Evolutionary conservation across 495 filamentous ascomycete genomes (phyloP).

Genomic region (Penicillium cosmopolitanum): DNA sequence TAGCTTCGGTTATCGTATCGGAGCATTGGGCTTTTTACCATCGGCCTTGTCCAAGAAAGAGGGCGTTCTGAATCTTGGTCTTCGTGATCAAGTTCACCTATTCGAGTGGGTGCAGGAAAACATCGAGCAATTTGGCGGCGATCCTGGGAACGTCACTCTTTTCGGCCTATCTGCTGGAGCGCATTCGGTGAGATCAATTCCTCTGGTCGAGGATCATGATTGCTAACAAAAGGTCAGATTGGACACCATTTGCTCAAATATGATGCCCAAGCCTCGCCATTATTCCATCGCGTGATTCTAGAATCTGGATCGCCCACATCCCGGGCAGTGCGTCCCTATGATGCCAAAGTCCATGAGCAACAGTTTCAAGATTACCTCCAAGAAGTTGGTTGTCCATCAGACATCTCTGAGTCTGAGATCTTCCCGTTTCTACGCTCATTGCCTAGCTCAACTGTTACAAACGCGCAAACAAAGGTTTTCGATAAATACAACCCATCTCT

Average conservation of each 20-base stretch:
- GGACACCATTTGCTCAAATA: conserved; percentile 67
- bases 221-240: conserved; percentile 45
- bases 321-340: conserved; percentile 59
- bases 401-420: conserved; percentile 46
- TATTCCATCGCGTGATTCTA: conserved; percentile 66
- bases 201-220: background rate
- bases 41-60: conserved; percentile 53
- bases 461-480: conserved; percentile 56
- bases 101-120: conserved; percentile 67
- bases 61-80: conserved; percentile 62
- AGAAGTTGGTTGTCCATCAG: conserved; percentile 40
- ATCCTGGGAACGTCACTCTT: conserved; percentile 63
- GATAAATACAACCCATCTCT: conserved; percentile 56
- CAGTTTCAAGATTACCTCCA: conserved; percentile 63
- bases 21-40: conserved; percentile 67
- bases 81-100: conserved; percentile 62
- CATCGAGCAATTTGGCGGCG: conserved; percentile 61
- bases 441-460: conserved; percentile 46
- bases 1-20: conserved; percentile 64
- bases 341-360: conserved; percentile 58
- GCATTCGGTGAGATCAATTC: conserved; percentile 51
- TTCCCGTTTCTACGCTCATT: conserved; percentile 55
- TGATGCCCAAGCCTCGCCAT: conserved; percentile 29
- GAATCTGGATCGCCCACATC: conserved; percentile 66
- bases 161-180: conserved; percentile 67